Base-by-base conservation (phyloP, 2,329 filamentous ascomycete species). In the Colletotrichum eremochloae region DNA sequence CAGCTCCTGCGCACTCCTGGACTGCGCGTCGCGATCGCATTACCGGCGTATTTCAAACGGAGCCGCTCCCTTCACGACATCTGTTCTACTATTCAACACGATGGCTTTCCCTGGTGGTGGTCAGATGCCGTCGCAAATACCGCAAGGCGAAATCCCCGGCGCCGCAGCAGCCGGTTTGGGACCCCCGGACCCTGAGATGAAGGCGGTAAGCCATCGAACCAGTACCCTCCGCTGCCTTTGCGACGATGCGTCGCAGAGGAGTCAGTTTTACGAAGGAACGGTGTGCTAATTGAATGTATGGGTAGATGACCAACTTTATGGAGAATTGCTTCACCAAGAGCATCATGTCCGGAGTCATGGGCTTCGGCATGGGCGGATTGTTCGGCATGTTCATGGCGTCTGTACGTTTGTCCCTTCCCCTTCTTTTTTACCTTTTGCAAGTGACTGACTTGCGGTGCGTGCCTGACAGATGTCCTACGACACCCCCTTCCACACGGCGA, bases 371-470 rank as follows among this genome's bases (percentile, higher is more conserved):
- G 76, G 96, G 96, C 74, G 96, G 95, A 78, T 86, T 97, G 55
- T 99, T 99, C 77, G 96, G 96, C 76, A 89, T 98, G 78, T 99
- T 99, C 86, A 99, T 98, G 96, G 94, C 95, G 72, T 96, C 94
- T 79, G 94, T 97, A 91, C 75, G 92, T 44, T 29, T 24, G 12
- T 6, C 4, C 12, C 40, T 11, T 3, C 38, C 38, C 38, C 60
- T 29, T 33, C 44, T 46, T 29, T 50, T 36, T 52, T 67, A 46
- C 48, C 62, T 61, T 55, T 67, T 67, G 12, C 1, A 18, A 46
- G n/a, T 29, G 60, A 40, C 60, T 38, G 40, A 69, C 60, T 24
- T 2, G 12, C n/a, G 44, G 46, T 14, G 44, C 44, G 18, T 8
- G 44, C 20, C 66, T 62, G 61, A 63, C 72, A 97, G 94, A 99